Conservation (phyloP, 108 stramenopile genomes). For the Chaetoceros muelleri region DNA sequence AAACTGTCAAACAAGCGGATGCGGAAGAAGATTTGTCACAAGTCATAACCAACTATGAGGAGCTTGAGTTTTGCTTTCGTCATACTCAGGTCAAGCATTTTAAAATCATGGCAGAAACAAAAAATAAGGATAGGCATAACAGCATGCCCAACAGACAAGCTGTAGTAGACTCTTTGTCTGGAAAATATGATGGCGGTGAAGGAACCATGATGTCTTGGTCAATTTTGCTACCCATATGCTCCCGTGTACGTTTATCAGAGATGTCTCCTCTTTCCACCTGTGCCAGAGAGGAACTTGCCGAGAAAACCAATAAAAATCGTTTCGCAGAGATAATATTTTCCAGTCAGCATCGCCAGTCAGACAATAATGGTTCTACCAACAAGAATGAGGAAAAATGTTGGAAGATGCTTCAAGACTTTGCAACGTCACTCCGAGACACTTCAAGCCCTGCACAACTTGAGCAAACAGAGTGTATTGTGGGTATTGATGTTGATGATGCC, state of each 20-base stretch:
- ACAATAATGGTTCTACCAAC: too few species aligned
- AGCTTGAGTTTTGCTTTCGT: slow-evolving; percentile 23
- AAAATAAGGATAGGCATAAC: too few species aligned
- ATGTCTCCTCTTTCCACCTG: too few species aligned
- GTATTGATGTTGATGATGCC: slow-evolving; percentile 26
- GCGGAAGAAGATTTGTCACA: slow-evolving; percentile 14
- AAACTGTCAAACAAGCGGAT: slow-evolving; percentile 20
- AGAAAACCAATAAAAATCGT: slow-evolving; percentile 6
- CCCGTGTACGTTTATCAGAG: too few species aligned
- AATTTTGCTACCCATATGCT: slow-evolving; percentile 14
- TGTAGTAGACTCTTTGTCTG: too few species aligned
- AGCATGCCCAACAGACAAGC: too few species aligned
- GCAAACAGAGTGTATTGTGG: slow-evolving; percentile 17
- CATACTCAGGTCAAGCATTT: slow-evolving; percentile 19
- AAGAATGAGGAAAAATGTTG: slow-evolving; percentile 11
- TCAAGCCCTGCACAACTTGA: slow-evolving; percentile 1
- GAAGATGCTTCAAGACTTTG: slow-evolving; percentile 9
- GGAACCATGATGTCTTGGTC: slow-evolving; percentile 7
- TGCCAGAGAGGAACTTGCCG: slow-evolving; percentile 9
- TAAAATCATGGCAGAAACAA: too few species aligned
- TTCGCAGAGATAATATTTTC: slow-evolving; percentile 9
- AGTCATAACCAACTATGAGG: slow-evolving; percentile 19
- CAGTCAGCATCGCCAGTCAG: neutral
- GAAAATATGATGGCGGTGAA: neutral
- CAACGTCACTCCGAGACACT: slow-evolving; percentile 14